Evolutionary conservation across 202 grass and related monocot species (phyloP).

Genomic region (Brachypodium distachyon): DNA sequence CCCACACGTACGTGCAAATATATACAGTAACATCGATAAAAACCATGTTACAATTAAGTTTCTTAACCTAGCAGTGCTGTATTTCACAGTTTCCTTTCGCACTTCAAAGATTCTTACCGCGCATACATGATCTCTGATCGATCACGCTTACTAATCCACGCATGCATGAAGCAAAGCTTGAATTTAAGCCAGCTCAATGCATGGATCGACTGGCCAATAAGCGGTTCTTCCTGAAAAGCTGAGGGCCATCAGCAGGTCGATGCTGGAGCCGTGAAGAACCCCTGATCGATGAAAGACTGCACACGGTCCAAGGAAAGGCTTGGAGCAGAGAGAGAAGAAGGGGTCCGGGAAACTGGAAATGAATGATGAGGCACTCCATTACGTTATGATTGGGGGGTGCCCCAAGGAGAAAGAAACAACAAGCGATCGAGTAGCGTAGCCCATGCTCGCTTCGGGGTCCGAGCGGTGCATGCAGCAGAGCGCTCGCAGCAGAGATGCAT

Average conservation of each 20-base stretch:
- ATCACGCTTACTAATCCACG: not conserved
- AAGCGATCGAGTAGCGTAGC: conserved; percentile 22
- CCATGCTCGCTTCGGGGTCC: not conserved
- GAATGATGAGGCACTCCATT: conserved; percentile 89
- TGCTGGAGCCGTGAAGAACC: conserved; percentile 16
- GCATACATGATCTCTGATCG: not conserved
- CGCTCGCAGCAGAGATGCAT: conserved; percentile 5
- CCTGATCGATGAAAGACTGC: not conserved
- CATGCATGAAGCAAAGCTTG: not conserved
- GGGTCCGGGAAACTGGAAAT: not conserved
- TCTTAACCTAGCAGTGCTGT: no score
- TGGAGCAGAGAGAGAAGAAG: not conserved
- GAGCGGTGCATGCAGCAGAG: not conserved
- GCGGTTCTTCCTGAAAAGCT: not conserved
- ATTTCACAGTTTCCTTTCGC: not conserved
- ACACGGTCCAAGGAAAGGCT: conserved; percentile 22
- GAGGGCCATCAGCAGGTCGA: not conserved
- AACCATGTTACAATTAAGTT: no score
- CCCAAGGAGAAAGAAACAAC: conserved; percentile 28
- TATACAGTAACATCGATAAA: no score
- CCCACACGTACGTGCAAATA: no score
- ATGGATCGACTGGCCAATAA: not conserved
- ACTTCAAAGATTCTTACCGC: not conserved
- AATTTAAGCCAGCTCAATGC: not conserved
- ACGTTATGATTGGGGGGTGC: conserved; percentile 66